Evolutionary conservation across 2,329 filamentous ascomycete species (phyloP).

Genomic region (Aspergillus sp.): DNA sequence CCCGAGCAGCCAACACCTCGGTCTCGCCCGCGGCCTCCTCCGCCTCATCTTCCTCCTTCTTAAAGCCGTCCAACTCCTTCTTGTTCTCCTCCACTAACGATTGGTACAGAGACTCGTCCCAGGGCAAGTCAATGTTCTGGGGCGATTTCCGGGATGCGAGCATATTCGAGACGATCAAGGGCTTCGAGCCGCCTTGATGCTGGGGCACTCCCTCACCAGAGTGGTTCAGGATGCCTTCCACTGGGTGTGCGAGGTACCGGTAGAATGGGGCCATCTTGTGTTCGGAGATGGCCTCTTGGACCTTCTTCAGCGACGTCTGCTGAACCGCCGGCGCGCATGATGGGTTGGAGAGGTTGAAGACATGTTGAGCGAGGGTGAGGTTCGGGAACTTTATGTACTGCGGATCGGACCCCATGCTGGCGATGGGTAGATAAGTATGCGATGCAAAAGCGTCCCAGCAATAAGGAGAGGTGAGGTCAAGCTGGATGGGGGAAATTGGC

Average conservation of each 20-base stretch:
- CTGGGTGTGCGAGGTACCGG: conserved; percentile 63
- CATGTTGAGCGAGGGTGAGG: conserved; percentile 64
- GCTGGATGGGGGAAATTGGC: conserved; percentile 6
- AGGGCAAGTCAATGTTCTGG: conserved; percentile 69
- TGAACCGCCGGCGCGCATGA: conserved; percentile 53
- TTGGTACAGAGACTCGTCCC: conserved; percentile 88
- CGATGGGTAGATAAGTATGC: conserved; percentile 15
- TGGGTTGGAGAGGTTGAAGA: conserved; percentile 66
- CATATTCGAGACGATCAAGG: conserved; percentile 67
- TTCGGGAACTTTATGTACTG: conserved; percentile 65
- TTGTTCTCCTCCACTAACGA: conserved; percentile 75
- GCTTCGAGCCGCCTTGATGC: conserved; percentile 46
- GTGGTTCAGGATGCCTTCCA: conserved; percentile 75
- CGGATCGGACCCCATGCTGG: conserved; percentile 61
- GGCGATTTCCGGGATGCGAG: conserved; percentile 69
- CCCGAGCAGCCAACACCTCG: conserved; percentile 86
- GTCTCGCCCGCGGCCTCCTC: conserved; percentile 95
- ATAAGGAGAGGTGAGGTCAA: conserved; percentile 1
- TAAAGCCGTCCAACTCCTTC: conserved; percentile 69
- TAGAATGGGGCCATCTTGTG: conserved; percentile 68
- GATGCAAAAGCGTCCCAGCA: conserved; percentile 3
- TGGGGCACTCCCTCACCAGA: conserved; percentile 63
- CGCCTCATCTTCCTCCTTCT: conserved; percentile 90
- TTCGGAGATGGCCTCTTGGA: conserved; percentile 64
- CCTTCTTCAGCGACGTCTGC: conserved; percentile 57